phyloP scores from a whole-genome alignment of 345 rosid species.

The Geranium brycei region DNA sequence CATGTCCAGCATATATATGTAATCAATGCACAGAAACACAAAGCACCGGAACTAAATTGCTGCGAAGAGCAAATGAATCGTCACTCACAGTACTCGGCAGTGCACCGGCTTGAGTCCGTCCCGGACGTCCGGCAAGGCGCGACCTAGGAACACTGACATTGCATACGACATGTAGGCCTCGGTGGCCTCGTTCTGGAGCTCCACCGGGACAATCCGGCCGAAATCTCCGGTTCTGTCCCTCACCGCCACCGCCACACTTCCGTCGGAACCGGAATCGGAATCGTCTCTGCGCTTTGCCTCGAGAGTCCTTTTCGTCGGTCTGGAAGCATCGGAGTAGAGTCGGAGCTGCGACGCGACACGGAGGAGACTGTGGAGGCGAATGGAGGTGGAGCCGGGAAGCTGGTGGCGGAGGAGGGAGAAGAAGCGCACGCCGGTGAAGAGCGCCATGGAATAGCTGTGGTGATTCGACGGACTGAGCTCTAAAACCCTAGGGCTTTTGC shows the following conservation, averaged over 20 bases:
- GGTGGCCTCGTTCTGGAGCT: conserved; percentile 85
- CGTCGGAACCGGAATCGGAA: conserved; percentile 17
- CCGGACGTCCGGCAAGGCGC: conserved; percentile 86
- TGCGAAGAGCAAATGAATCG: background rate
- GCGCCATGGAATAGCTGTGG: conserved; percentile 34
- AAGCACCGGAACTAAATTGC: background rate
- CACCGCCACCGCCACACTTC: conserved; percentile 28
- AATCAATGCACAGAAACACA: background rate
- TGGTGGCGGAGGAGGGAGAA: conserved; percentile 46
- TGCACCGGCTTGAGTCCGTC: conserved; percentile 96
- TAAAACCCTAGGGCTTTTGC: conserved; percentile 5
- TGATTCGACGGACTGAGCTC: conserved; percentile 14
- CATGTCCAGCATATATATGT: background rate
- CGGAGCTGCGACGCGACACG: conserved; percentile 22
- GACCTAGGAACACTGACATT: conserved; percentile 84
- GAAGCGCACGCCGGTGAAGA: conserved; percentile 54
- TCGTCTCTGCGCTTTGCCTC: conserved; percentile 20
- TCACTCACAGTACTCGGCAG: conserved; percentile 69
- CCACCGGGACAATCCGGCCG: conserved; percentile 39
- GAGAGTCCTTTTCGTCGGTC: conserved; percentile 6
- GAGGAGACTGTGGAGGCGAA: conserved; percentile 19
- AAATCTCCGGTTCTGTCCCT: conserved; percentile 17
- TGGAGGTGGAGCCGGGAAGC: conserved; percentile 11
- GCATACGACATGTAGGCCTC: conserved; percentile 88
- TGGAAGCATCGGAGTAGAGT: conserved; percentile 22